Conservation (phyloP, 2,329 filamentous ascomycete genomes). For the Colletotrichum horii region DNA sequence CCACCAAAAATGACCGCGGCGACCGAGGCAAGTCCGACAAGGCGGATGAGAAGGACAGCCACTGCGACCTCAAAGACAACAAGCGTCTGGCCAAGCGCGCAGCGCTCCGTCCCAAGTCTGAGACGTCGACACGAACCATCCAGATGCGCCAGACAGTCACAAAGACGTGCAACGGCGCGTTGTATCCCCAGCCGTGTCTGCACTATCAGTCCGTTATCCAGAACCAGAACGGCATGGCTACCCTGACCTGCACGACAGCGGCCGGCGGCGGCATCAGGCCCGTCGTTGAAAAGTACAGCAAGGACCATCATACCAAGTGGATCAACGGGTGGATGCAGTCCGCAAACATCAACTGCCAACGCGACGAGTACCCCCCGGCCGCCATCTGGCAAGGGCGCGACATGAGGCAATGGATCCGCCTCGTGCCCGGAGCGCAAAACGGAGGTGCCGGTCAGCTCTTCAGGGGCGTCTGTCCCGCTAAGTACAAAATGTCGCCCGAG, state of each 20-base stretch:
- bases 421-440: conserved; percentile 13
- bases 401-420: conserved; percentile 10
- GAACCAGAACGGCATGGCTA: neutral
- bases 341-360: neutral
- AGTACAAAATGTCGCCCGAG: neutral
- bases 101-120: neutral
- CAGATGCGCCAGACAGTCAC: neutral
- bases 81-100: neutral
- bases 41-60: conserved; percentile 36
- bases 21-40: conserved; percentile 28
- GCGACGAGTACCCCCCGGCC: conserved; percentile 15
- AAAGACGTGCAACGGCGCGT: neutral
- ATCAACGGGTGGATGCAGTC: conserved; percentile 11
- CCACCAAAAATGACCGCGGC: neutral
- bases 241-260: neutral
- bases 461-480: neutral
- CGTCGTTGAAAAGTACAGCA: neutral
- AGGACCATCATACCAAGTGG: conserved; percentile 2
- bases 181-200: neutral
- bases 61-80: conserved; percentile 13
- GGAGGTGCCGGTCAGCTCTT: conserved; percentile 13
- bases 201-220: conserved; percentile 3
- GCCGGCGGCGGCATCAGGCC: neutral
- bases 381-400: conserved; percentile 10
- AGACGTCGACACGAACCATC: neutral